Conservation (phyloP, 805 yeast genomes). For the Barnettozyma botsteinii region DNA sequence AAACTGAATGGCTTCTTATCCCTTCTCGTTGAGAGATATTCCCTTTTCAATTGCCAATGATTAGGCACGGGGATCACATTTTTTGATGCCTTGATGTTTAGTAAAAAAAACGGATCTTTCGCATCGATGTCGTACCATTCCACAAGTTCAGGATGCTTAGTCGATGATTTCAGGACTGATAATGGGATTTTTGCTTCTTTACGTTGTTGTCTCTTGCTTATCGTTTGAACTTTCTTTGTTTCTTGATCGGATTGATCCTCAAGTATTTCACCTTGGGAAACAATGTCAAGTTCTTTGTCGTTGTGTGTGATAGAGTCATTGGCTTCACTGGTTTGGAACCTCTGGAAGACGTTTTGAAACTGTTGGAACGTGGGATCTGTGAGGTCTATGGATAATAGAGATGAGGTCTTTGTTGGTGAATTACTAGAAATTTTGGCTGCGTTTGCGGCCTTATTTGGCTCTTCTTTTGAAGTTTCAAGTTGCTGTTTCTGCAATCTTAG, state of each 20-base stretch:
- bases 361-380: constrained; percentile 30
- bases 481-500: constrained; percentile 17
- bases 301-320: constrained; percentile 13
- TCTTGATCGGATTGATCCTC: constrained; percentile 22
- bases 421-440: no score
- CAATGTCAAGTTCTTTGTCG: constrained; percentile 8
- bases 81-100: constrained; percentile 56
- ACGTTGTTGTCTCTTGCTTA: constrained; percentile 47
- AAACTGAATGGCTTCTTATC: constrained; percentile 69
- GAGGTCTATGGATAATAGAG: constrained; percentile 20
- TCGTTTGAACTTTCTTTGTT: constrained; percentile 12
- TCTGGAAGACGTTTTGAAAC: constrained; percentile 31
- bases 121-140: constrained; percentile 90
- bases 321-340: constrained; percentile 25
- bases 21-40: constrained; percentile 59
- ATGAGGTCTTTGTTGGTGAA: no score
- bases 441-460: no score
- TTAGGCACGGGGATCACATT: constrained; percentile 72
- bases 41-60: constrained; percentile 81
- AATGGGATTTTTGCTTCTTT: constrained; percentile 55
- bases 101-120: constrained; percentile 62
- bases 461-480: background rate
- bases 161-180: constrained; percentile 56
- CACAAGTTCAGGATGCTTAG: constrained; percentile 62
- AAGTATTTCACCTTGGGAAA: constrained; percentile 26